phyloP scores from a whole-genome alignment of 2,329 filamentous ascomycete genomes.

The Pleomassaria siparia region DNA sequence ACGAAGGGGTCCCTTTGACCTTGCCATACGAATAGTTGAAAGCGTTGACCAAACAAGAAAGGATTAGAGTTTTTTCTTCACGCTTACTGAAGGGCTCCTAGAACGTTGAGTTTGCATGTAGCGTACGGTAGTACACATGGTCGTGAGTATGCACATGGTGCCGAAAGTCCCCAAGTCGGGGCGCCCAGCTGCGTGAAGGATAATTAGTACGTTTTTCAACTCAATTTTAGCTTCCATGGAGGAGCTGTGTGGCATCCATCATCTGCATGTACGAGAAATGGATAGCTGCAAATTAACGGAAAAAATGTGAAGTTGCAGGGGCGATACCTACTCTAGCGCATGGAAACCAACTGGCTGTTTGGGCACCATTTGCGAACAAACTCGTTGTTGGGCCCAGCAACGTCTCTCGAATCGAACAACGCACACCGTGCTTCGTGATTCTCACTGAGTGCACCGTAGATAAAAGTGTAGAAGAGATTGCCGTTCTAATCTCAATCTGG shows the following conservation, averaged over 20 bases:
- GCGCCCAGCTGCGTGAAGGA: background rate
- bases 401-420: background rate
- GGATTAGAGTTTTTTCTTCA: too few species aligned
- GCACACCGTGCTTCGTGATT: conserved; percentile 1
- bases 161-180: background rate
- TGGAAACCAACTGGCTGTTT: background rate
- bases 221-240: background rate
- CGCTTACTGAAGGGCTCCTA: background rate
- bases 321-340: background rate
- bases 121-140: background rate
- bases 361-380: background rate
- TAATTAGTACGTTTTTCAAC: background rate
- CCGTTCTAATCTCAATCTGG: conserved; percentile 20
- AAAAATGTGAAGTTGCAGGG: background rate
- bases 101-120: too few species aligned
- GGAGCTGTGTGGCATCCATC: conserved; percentile 7
- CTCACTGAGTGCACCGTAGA: conserved; percentile 6
- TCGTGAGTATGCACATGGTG: background rate
- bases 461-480: conserved; percentile 2
- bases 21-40: background rate
- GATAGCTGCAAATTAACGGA: conserved; percentile 14
- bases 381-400: background rate
- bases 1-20: background rate
- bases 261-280: conserved; percentile 13
- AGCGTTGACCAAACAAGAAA: background rate